Conservation (phyloP, 192 early-diverging fungal genomes). For the Coemansia nantahalensis region DNA sequence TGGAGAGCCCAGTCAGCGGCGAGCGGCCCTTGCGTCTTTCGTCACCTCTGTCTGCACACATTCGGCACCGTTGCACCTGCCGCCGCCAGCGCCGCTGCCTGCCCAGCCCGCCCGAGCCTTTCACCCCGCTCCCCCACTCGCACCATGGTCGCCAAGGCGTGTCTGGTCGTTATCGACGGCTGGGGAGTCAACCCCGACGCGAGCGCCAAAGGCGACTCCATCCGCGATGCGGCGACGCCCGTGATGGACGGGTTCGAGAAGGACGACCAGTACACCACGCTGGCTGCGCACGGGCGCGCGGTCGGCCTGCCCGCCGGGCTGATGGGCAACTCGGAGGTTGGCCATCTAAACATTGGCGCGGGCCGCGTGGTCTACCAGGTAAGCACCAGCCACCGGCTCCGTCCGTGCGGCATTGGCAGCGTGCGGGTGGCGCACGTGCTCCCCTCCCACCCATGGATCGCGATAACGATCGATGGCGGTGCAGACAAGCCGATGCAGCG, state of each 20-base stretch:
- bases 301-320: conserved; percentile 98
- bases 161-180: conserved; percentile 94
- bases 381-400: no score
- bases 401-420: no score
- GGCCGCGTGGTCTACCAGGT: conserved; percentile 96
- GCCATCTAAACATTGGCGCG: conserved; percentile 99
- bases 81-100: no score
- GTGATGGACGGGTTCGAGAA: conserved; percentile 83
- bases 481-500: no score
- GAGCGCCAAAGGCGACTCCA: conserved; percentile 82
- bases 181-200: conserved; percentile 86
- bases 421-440: no score
- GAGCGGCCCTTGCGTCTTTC: no score
- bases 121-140: not conserved
- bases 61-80: not conserved
- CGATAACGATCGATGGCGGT: conserved; percentile 7
- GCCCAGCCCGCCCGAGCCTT: not conserved
- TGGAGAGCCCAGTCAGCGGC: no score
- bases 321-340: conserved; percentile 99
- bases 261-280: conserved; percentile 68
- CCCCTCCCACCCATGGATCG: not conserved
- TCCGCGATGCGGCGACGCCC: conserved; percentile 88
- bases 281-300: conserved; percentile 91
- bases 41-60: no score
- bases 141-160: conserved; percentile 63